phyloP scores from a whole-genome alignment of 169 alveolate genomes.

The Cryptosporidium viatorum region DNA sequence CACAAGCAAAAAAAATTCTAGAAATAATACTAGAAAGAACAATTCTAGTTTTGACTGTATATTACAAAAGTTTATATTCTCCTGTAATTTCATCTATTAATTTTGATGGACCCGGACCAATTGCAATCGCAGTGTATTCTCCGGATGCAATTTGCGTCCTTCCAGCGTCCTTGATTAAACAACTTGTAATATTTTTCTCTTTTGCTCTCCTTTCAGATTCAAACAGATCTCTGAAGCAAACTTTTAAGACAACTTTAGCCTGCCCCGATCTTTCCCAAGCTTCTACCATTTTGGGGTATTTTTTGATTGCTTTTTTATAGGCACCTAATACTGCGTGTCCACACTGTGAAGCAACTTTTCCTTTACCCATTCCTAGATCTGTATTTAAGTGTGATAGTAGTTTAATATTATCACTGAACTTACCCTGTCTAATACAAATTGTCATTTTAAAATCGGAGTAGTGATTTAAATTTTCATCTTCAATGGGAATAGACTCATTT shows the following conservation, averaged over 20 bases:
- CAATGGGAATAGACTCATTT: background rate
- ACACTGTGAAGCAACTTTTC: conserved; percentile 88
- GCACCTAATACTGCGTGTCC: conserved; percentile 89
- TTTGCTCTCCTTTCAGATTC: conserved; percentile 82
- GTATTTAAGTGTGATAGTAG: background rate
- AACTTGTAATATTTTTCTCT: conserved; percentile 79
- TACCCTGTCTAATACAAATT: conserved; percentile 69
- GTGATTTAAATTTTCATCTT: background rate
- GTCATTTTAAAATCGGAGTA: conserved; percentile 38
- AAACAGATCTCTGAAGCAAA: conserved; percentile 79
- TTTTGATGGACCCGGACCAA: conserved; percentile 89
- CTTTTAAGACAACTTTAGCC: conserved; percentile 85
- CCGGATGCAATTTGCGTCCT: conserved; percentile 86
- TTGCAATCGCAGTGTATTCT: conserved; percentile 86
- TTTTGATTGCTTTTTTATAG: conserved; percentile 69
- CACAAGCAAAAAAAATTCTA: background rate
- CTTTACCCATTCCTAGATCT: conserved; percentile 88
- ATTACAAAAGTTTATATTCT: conserved; percentile 80
- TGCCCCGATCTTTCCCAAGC: conserved; percentile 81
- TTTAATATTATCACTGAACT: background rate
- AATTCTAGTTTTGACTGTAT: background rate
- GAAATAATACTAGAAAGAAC: background rate
- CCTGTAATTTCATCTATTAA: conserved; percentile 85
- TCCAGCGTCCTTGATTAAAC: conserved; percentile 88
- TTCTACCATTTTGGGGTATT: conserved; percentile 51